phyloP scores from a whole-genome alignment of 345 rosid species.

The Eutrema yunnanense region DNA sequence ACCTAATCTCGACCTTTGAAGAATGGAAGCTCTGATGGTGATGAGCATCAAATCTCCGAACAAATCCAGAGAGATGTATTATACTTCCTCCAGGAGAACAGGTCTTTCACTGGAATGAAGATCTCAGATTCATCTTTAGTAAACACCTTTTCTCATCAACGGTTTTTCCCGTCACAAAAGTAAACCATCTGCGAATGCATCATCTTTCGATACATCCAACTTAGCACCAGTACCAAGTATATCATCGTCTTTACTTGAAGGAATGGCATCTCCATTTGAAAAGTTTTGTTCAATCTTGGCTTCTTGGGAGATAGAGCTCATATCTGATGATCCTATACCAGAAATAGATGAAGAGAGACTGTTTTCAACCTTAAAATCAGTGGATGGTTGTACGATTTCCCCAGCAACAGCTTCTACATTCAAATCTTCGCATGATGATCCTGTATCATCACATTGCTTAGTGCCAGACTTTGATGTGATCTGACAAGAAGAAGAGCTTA shows the following conservation, averaged over 20 bases:
- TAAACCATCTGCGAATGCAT: neutral
- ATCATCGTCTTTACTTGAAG: slow-evolving; percentile 13
- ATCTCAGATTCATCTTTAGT: neutral
- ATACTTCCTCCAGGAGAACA: neutral
- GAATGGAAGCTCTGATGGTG: neutral
- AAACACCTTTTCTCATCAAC: neutral
- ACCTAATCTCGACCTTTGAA: neutral
- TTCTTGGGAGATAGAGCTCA: slow-evolving; percentile 24
- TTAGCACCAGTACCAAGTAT: neutral
- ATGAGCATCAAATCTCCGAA: slow-evolving; percentile 5
- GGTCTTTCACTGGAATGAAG: neutral
- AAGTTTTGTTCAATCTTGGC: slow-evolving; percentile 15
- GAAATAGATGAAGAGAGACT: slow-evolving; percentile 11
- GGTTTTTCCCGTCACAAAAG: slow-evolving; percentile 1
- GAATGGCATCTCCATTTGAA: neutral
- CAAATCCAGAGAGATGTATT: slow-evolving; percentile 5
- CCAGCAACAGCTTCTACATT: slow-evolving; percentile 10
- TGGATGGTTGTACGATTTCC: slow-evolving; percentile 7
- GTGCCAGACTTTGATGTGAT: slow-evolving; percentile 6
- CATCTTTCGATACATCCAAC: slow-evolving; percentile 4
- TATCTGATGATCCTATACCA: slow-evolving; percentile 25
- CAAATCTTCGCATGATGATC: slow-evolving; percentile 25
- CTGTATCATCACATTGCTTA: slow-evolving; percentile 22
- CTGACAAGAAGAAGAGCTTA: slow-evolving; percentile 17
- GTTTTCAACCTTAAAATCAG: slow-evolving; percentile 7